A percentile compares a stretch with the other conserved stretches of the same genome.
Evolutionary conservation across 805 yeast genomes (phyloP).

Genomic region (Metahyphopichia silvanorum): DNA sequence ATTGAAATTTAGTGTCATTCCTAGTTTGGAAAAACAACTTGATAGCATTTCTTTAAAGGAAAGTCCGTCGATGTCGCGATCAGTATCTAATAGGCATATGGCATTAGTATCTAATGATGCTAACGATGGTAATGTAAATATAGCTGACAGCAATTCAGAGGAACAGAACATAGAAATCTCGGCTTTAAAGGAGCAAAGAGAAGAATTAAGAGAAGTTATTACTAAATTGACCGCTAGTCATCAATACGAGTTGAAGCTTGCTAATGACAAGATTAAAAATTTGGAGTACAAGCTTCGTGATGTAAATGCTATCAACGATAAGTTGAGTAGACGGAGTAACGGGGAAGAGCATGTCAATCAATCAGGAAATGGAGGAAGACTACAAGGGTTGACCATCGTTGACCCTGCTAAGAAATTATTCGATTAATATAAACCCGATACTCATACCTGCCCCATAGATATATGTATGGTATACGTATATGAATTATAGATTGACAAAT

Average conservation of each 20-base stretch:
- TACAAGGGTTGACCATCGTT: constrained; percentile 38
- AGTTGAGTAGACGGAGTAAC: constrained; percentile 23
- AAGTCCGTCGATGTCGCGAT: background rate
- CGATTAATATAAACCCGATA: too few relatives aligned
- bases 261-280: constrained; percentile 31
- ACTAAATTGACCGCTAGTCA: constrained; percentile 35
- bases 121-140: background rate
- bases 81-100: background rate
- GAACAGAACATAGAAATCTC: constrained; percentile 12
- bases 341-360: constrained; percentile 1
- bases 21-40: constrained; percentile 37
- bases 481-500: too few relatives aligned
- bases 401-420: constrained; percentile 26
- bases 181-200: constrained; percentile 29
- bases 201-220: constrained; percentile 39
- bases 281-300: constrained; percentile 29
- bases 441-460: too few relatives aligned
- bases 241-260: constrained; percentile 30
- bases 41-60: background rate
- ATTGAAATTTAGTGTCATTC: constrained; percentile 41
- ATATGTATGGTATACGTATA: too few relatives aligned
- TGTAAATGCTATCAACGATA: constrained; percentile 29
- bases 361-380: constrained; percentile 26
- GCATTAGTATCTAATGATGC: background rate
- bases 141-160: background rate